Base-by-base conservation (phyloP, 768 basidiomycete species). In the Macrolepiota fuliginosa region DNA sequence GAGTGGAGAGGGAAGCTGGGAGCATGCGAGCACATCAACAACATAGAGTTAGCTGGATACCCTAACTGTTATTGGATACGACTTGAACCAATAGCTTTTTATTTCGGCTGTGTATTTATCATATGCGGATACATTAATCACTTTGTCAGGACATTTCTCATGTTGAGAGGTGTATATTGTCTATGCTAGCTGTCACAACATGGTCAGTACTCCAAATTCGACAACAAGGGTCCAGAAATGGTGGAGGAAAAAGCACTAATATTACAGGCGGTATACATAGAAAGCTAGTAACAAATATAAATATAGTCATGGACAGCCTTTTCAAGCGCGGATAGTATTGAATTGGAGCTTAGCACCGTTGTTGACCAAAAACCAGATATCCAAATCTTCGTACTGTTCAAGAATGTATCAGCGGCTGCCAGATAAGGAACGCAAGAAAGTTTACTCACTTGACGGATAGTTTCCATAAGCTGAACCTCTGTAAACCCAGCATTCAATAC, bases 401-500 rank as follows among this genome's bases (percentile, higher is more conserved):
- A 62, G 63, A 24, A 61, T 66, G 47, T 37, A 54, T 61, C 58
- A 68, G 63, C 57, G 53, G 68, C 37, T 25, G 61, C n/a, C 42
- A 2, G n/a, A 15, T 19, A 10, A 25, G 11, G 37, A 57, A 6
- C 29, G 57, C 5, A 54, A 51, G 54, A 45, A 25, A 22, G 24
- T 13, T 62, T 27, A 70, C 87, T 72, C 69, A 95, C 95, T 79
- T 90, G 81, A 17, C 80, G 68, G 54, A 98, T 89, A 0, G 93
- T 92, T 63, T 92, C 88, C 80, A 90, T 92, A 13, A 99, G 81
- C 73, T 94, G 91, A 1, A 83, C 86, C 71, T 99, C 96, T 13
- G 94, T 98, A 75, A 90, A 97, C 17, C 96, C 96, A 65, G 86
- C 87, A 50, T 86, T 88, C 60, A 96, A 75, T 11, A 98, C 89